Percentiles rank a stretch among this genome's conserved stretches.
Conservation (phyloP, 192 early-diverging fungal genomes). For the Chytriomyces sp. region DNA sequence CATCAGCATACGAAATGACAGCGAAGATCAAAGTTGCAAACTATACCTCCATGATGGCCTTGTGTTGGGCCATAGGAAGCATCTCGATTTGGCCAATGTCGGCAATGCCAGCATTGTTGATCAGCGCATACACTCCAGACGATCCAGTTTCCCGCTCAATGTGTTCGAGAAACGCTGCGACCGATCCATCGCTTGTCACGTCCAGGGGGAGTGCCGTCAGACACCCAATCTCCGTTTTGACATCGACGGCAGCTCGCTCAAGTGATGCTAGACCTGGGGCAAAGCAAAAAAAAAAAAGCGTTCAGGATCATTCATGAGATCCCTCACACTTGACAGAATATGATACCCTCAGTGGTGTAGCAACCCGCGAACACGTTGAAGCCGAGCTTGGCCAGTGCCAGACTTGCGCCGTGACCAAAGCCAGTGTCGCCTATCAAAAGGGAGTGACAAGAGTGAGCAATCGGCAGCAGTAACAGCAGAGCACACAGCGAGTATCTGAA, state of each 20-base stretch:
- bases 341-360: conserved; percentile 35
- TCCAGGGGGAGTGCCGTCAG: conserved; percentile 37
- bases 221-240: background rate
- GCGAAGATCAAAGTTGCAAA: too few relatives aligned
- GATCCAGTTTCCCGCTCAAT: background rate
- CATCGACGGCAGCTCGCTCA: background rate
- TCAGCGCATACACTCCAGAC: conserved; percentile 28
- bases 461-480: background rate
- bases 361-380: conserved; percentile 38
- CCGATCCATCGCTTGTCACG: conserved; percentile 42
- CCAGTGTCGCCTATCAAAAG: conserved; percentile 37
- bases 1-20: too few relatives aligned
- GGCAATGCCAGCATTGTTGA: conserved; percentile 48
- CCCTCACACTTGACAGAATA: conserved; percentile 12
- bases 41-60: conserved; percentile 30
- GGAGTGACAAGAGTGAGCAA: background rate
- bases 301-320: background rate
- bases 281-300: background rate
- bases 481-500: background rate
- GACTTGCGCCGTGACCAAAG: conserved; percentile 38
- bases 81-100: conserved; percentile 31
- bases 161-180: conserved; percentile 12
- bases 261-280: background rate
- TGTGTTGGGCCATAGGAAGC: conserved; percentile 12
- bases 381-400: conserved; percentile 20